phyloP scores from a whole-genome alignment of 2,329 filamentous ascomycete genomes.

The Hypoxylon sp. region DNA sequence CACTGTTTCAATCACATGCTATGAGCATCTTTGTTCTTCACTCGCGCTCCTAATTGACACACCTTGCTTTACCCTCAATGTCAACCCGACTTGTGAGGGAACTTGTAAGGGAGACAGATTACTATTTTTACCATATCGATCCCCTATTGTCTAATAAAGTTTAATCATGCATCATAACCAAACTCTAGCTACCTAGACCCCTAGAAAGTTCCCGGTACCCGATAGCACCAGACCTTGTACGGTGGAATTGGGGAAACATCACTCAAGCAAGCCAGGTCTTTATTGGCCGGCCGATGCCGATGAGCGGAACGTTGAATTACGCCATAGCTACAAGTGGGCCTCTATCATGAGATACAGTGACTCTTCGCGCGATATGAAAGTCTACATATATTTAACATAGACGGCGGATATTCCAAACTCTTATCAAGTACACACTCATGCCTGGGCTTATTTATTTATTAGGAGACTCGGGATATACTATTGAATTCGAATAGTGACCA shows the following conservation, averaged over 20 bases:
- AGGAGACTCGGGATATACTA: background rate
- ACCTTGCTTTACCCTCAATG: background rate
- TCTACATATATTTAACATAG: slow-evolving; percentile 12
- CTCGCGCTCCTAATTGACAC: background rate
- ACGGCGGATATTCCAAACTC: background rate
- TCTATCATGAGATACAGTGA: slow-evolving; percentile 33
- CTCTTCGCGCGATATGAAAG: slow-evolving; percentile 1
- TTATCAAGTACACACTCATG: background rate
- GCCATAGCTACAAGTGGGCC: slow-evolving; percentile 44
- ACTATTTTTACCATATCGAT: background rate
- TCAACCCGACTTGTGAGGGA: background rate
- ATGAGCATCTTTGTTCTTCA: background rate
- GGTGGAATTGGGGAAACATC: slow-evolving; percentile 21
- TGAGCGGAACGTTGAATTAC: slow-evolving; percentile 47
- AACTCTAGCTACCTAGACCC: background rate
- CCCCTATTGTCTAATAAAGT: slow-evolving; percentile 4
- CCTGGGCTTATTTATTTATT: background rate
- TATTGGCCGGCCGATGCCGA: slow-evolving; percentile 39
- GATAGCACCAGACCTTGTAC: background rate
- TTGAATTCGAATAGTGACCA: slow-evolving; percentile 50
- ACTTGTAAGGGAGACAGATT: background rate
- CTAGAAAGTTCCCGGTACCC: background rate
- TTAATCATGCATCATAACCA: background rate
- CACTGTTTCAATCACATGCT: background rate
- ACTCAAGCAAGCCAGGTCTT: slow-evolving; percentile 8